Evolutionary conservation across 148 eudicot genomes (phyloP).

Genomic region (Persicaria maculosa): DNA sequence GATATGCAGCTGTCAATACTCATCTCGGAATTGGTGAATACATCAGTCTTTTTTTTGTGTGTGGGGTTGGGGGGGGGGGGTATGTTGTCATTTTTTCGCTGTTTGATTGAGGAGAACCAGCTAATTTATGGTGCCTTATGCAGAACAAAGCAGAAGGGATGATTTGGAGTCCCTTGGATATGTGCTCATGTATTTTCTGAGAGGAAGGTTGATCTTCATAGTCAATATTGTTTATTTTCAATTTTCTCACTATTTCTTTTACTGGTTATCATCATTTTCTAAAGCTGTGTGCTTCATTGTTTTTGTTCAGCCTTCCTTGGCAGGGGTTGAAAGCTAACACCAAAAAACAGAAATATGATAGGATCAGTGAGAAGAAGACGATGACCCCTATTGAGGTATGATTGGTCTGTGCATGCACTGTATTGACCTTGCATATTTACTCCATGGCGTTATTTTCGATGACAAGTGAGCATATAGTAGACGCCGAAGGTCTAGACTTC

Average conservation of each 20-base stretch:
- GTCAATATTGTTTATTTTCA: background rate
- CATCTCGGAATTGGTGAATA: conserved; percentile 61
- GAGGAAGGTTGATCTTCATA: conserved; percentile 66
- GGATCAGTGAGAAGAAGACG: conserved; percentile 96
- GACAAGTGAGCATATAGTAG: background rate
- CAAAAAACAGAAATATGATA: conserved; percentile 97
- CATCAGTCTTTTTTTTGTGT: background rate
- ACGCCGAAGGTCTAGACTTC: background rate
- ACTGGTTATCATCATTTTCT: background rate
- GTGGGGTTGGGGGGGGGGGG: too few species aligned
- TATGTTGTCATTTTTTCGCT: background rate
- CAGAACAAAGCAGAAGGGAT: conserved; percentile 99
- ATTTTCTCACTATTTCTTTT: background rate
- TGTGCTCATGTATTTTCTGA: conserved; percentile 89
- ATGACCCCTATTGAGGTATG: conserved; percentile 87
- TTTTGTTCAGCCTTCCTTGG: conserved; percentile 82
- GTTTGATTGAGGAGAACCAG: background rate
- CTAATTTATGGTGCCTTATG: conserved; percentile 10
- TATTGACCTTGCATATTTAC: background rate
- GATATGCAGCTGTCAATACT: conserved; percentile 76
- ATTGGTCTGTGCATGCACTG: background rate
- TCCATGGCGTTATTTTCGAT: background rate
- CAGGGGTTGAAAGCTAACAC: conserved; percentile 93
- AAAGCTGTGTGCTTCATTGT: conserved; percentile 8
- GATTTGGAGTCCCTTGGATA: conserved; percentile 98